Evolutionary conservation across 805 yeast genomes (phyloP).

Genomic region (Dipodascopsis tothii): DNA sequence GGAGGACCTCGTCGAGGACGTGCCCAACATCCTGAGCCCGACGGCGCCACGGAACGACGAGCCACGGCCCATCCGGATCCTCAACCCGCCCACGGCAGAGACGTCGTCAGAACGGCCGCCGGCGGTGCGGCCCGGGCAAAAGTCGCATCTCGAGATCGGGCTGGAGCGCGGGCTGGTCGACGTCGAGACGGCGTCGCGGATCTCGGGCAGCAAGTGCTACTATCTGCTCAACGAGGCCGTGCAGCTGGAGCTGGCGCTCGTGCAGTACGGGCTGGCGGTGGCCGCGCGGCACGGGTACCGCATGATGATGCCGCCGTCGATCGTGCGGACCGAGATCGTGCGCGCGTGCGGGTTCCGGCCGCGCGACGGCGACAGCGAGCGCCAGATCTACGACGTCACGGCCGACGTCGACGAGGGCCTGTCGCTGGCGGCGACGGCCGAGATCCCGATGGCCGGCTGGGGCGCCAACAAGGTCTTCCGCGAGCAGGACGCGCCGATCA

Average conservation of each 20-base stretch:
- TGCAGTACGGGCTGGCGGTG: conserved; percentile 62
- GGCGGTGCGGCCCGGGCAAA: neutral
- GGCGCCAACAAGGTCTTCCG: conserved; percentile 47
- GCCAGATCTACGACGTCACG: conserved; percentile 66
- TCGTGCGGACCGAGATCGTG: conserved; percentile 69
- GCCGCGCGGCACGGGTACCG: conserved; percentile 64
- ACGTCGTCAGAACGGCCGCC: neutral
- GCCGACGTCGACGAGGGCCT: conserved; percentile 32
- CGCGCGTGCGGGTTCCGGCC: conserved; percentile 94
- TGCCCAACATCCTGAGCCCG: neutral
- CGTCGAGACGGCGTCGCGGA: conserved; percentile 59
- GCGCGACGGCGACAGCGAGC: conserved; percentile 76
- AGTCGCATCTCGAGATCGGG: conserved; percentile 71
- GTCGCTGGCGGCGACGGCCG: conserved; percentile 89
- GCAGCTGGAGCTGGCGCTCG: conserved; percentile 76
- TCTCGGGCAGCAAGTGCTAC: conserved; percentile 84
- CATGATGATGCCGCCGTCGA: conserved; percentile 74
- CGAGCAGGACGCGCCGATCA: conserved; percentile 42
- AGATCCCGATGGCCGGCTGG: conserved; percentile 82
- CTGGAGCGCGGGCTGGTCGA: conserved; percentile 60
- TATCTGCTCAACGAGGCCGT: conserved; percentile 82
- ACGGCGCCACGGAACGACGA: neutral
- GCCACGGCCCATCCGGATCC: neutral
- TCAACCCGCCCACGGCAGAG: neutral
- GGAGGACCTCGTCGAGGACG: neutral